Evolutionary conservation across 2,329 filamentous ascomycete species (phyloP).

Genomic region (Penicillium sumatraense): DNA sequence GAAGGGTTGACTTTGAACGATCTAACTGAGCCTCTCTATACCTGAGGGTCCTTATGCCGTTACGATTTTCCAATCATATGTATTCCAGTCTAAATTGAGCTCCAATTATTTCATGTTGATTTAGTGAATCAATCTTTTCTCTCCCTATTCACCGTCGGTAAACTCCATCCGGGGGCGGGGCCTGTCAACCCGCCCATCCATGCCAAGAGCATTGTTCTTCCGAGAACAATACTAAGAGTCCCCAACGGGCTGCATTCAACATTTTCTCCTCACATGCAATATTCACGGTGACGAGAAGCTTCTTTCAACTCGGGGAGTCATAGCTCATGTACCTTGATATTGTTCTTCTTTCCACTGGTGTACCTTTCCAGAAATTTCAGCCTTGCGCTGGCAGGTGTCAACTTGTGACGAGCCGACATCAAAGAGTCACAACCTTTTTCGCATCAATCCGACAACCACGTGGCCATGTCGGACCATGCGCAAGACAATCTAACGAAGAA

Average conservation of each 20-base stretch:
- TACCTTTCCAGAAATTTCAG: not conserved
- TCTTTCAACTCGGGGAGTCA: not conserved
- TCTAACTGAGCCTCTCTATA: constrained; percentile 75
- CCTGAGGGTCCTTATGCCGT: constrained; percentile 41
- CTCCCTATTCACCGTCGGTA: not conserved
- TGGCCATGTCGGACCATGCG: not conserved
- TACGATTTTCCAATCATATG: not conserved
- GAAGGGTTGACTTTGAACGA: constrained; percentile 74
- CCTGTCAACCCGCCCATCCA: not conserved
- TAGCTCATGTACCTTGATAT: not conserved
- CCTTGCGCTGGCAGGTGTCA: not conserved
- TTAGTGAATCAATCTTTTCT: not conserved
- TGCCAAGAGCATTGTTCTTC: constrained; percentile 6
- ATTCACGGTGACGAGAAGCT: not conserved
- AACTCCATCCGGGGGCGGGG: not conserved
- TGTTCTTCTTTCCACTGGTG: not conserved
- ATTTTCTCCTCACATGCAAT: not conserved
- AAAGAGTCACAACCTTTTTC: not conserved
- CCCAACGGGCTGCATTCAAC: too few species aligned
- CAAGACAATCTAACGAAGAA: not conserved
- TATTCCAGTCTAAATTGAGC: not conserved
- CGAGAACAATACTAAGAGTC: constrained; percentile 12
- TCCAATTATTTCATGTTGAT: not conserved
- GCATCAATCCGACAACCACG: not conserved
- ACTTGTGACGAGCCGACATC: not conserved